Evolutionary conservation across 495 filamentous ascomycete genomes (phyloP).

Genomic region (Hypoxylon intermedium): DNA sequence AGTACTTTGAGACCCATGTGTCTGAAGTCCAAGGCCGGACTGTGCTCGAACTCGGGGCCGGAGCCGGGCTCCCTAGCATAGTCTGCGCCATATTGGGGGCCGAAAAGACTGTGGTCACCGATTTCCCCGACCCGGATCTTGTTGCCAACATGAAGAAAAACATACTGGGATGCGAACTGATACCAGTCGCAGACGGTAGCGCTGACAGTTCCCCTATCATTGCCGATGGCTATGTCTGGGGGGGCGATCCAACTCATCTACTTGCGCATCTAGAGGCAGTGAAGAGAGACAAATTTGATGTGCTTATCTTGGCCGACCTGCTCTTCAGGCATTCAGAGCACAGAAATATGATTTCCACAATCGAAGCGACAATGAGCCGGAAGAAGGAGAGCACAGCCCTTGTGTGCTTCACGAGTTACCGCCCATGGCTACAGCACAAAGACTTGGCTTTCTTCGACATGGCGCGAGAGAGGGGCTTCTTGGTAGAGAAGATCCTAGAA

Average conservation of each 20-base stretch:
- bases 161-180: conserved; percentile 56
- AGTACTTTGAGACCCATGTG: conserved; percentile 75
- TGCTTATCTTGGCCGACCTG: conserved; percentile 85
- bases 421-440: conserved; percentile 84
- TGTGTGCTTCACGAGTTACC: conserved; percentile 92
- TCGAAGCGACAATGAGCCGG: conserved; percentile 67
- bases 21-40: conserved; percentile 64
- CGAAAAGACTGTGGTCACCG: conserved; percentile 75
- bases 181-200: conserved; percentile 20
- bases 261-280: conserved; percentile 54
- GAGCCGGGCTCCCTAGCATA: conserved; percentile 83
- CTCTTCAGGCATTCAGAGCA: conserved; percentile 91
- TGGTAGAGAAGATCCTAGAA: conserved; percentile 79
- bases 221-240: conserved; percentile 82
- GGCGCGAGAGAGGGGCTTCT: conserved; percentile 69
- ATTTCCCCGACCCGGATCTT: conserved; percentile 85
- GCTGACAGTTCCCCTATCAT: conserved; percentile 45
- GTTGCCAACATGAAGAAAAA: conserved; percentile 78
- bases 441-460: conserved; percentile 87
- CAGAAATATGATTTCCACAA: conserved; percentile 71
- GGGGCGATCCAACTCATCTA: conserved; percentile 60
- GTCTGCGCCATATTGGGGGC: conserved; percentile 77
- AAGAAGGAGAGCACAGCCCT: conserved; percentile 66
- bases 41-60: conserved; percentile 89
- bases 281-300: conserved; percentile 65